These are phyloP conservation scores for Geotrichum aggregatum DNA, from an alignment of 1,139 yeast genomes.

Conservation along the genomic window DNA sequence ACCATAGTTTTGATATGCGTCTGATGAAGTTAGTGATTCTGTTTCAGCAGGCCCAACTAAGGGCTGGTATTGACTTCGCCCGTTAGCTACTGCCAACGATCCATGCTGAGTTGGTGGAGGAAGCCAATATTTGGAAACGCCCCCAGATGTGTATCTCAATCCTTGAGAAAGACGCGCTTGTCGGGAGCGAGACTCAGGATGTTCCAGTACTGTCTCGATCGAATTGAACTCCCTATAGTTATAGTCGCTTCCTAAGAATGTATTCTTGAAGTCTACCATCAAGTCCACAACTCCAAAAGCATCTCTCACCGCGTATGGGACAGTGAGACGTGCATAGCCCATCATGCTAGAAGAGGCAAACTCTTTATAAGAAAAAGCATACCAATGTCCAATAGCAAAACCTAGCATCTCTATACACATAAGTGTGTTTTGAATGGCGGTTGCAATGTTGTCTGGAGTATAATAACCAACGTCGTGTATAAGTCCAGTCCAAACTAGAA, in stretches of 20 bases:
- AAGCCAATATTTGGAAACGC: conserved; percentile 81
- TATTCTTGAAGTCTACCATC: conserved; percentile 67
- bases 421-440: conserved; percentile 70
- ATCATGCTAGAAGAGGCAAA: conserved; percentile 61
- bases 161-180: conserved; percentile 79
- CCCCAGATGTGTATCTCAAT: conserved; percentile 71
- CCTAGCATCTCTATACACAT: conserved; percentile 80
- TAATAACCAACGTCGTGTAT: conserved; percentile 41
- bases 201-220: conserved; percentile 64
- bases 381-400: conserved; percentile 84
- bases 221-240: conserved; percentile 83
- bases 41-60: not conserved
- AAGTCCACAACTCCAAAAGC: conserved; percentile 73
- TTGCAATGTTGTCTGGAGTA: conserved; percentile 40
- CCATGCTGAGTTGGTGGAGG: conserved; percentile 37
- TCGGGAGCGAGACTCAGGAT: conserved; percentile 62
- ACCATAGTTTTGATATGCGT: not conserved
- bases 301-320: conserved; percentile 65
- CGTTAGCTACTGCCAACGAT: not conserved
- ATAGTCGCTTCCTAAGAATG: conserved; percentile 72
- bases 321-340: conserved; percentile 59
- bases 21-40: not conserved
- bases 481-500: conserved; percentile 54
- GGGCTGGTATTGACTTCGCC: conserved; percentile 6
- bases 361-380: conserved; percentile 74